These are phyloP conservation scores for Euphorbia corollata DNA, from an alignment of 441 rosid genomes.

Conservation along the genomic window DNA sequence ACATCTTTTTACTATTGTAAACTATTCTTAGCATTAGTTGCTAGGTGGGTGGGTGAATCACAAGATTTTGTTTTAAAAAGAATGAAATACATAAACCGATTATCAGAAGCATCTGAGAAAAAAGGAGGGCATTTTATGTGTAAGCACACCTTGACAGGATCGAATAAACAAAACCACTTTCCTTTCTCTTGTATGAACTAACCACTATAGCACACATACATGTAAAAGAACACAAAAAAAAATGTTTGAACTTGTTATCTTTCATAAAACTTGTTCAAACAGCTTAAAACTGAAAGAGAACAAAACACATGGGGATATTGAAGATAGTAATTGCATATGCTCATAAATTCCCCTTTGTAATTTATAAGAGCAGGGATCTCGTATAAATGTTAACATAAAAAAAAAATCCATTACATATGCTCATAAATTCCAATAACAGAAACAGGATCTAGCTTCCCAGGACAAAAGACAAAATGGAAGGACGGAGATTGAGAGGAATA, in stretches of 20 bases:
- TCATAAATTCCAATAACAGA: neutral
- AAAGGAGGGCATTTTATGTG: neutral
- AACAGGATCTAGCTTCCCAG: neutral
- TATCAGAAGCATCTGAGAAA: neutral
- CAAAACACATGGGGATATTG: no score
- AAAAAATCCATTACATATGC: neutral
- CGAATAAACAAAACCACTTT: neutral
- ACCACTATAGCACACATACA: neutral
- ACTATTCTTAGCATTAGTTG: no score
- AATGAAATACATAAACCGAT: neutral
- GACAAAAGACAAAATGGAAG: neutral
- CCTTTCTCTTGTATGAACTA: neutral
- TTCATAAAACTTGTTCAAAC: neutral
- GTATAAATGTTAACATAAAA: neutral
- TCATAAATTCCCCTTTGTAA: neutral
- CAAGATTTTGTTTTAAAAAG: neutral
- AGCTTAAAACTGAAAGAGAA: neutral
- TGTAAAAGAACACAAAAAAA: slow-evolving; percentile 6
- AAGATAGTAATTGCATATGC: neutral
- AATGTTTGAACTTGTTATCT: neutral
- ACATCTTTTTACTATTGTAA: neutral
- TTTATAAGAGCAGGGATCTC: neutral
- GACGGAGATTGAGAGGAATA: neutral
- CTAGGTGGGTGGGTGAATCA: neutral
- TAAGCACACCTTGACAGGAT: neutral